Evolutionary conservation across 306 rosid species (phyloP).

Genomic region (Echinosophora koreensis): DNA sequence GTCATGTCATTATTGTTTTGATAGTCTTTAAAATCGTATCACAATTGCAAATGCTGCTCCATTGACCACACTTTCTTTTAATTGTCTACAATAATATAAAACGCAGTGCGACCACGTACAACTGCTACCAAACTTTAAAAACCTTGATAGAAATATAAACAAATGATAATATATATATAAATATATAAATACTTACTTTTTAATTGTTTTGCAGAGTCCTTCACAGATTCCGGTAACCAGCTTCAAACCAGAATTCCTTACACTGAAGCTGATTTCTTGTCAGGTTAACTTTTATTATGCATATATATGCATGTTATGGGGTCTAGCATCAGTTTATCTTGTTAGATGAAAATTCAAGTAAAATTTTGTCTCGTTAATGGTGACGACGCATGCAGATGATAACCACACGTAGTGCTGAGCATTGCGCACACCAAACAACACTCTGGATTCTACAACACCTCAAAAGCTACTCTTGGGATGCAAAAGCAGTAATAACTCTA

Average conservation of each 20-base stretch:
- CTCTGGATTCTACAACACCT: slow-evolving; percentile 50
- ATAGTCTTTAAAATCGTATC: too few relatives aligned
- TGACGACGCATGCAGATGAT: slow-evolving; percentile 51
- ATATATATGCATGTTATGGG: not conserved
- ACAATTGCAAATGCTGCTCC: too few relatives aligned
- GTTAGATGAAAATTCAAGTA: not conserved
- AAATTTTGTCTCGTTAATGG: not conserved
- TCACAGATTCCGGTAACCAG: slow-evolving; percentile 9
- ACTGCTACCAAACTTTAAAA: too few relatives aligned
- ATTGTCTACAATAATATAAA: too few relatives aligned
- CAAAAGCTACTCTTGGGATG: slow-evolving; percentile 65
- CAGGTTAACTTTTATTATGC: slow-evolving; percentile 37
- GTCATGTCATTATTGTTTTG: too few relatives aligned
- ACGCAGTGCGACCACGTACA: too few relatives aligned
- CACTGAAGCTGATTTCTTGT: slow-evolving; percentile 51
- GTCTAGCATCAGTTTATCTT: not conserved
- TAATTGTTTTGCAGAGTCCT: slow-evolving; percentile 36
- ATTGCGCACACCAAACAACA: slow-evolving; percentile 48
- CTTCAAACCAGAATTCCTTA: slow-evolving; percentile 43
- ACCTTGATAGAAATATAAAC: not conserved
- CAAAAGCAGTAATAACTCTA: slow-evolving; percentile 59
- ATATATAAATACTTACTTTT: not conserved
- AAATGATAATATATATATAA: not conserved
- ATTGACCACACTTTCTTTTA: too few relatives aligned
- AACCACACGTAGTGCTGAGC: slow-evolving; percentile 29